A percentile compares a stretch with the other conserved stretches of the same genome.
These are phyloP conservation scores for Hanseniaspora thailandica DNA, from an alignment of 805 yeast genomes.

Conservation along the genomic window DNA sequence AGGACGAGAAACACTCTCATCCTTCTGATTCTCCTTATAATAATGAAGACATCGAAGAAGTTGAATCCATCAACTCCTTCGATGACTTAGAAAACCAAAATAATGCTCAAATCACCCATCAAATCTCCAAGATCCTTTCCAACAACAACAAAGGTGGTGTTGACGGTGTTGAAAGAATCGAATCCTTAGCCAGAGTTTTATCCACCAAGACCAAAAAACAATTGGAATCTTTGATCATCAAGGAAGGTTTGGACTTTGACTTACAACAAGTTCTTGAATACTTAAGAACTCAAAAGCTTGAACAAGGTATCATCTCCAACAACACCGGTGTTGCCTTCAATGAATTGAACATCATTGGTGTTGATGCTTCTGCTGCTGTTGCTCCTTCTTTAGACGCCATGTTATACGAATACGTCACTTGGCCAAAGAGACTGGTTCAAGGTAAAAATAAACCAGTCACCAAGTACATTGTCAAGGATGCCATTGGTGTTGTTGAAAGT, in stretches of 20 bases:
- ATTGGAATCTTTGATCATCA: constrained; percentile 35
- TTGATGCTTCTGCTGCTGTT: constrained; percentile 43
- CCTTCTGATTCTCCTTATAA: neutral
- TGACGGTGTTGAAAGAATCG: constrained; percentile 32
- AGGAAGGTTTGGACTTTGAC: constrained; percentile 37
- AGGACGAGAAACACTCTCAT: neutral
- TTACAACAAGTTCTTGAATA: constrained; percentile 34
- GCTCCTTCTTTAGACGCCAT: constrained; percentile 38
- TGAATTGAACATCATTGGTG: constrained; percentile 35
- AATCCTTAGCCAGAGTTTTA: constrained; percentile 38
- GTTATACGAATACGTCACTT: constrained; percentile 27
- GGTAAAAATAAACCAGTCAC: constrained; percentile 27
- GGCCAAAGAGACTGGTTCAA: constrained; percentile 27
- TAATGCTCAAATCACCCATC: constrained; percentile 25
- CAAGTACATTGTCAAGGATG: constrained; percentile 32
- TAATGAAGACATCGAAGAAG: neutral
- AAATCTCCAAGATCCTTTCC: constrained; percentile 25
- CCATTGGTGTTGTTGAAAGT: constrained; percentile 35
- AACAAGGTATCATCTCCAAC: constrained; percentile 38
- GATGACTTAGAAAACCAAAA: constrained; percentile 21
- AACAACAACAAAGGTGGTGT: constrained; percentile 19
- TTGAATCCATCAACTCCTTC: constrained; percentile 2
- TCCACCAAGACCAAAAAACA: constrained; percentile 40
- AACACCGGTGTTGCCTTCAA: constrained; percentile 42
- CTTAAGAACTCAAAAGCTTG: constrained; percentile 29